Conservation (phyloP, 345 rosid species). For the Triadica sebifera region DNA sequence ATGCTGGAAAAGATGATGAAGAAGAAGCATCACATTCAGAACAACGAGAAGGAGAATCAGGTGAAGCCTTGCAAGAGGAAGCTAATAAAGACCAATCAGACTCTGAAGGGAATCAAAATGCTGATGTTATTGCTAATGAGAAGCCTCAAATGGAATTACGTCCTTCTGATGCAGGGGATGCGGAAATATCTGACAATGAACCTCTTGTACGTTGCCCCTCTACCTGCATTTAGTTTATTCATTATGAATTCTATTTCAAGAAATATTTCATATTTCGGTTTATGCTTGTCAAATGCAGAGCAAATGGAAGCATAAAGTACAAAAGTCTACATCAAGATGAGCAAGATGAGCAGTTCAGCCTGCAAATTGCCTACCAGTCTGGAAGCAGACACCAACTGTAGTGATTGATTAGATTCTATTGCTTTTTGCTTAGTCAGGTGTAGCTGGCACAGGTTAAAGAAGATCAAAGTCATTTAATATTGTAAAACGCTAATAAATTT, state of each 20-base stretch:
- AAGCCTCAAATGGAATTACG: constrained; percentile 21
- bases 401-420: constrained; percentile 14
- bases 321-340: constrained; percentile 46
- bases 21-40: constrained; percentile 33
- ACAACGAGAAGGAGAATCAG: constrained; percentile 42
- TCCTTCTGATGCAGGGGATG: constrained; percentile 32
- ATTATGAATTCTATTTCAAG: neutral
- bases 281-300: constrained; percentile 53
- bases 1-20: constrained; percentile 32
- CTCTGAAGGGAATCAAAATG: constrained; percentile 8
- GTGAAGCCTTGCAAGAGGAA: constrained; percentile 29
- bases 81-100: constrained; percentile 4
- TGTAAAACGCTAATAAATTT: constrained; percentile 36
- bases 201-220: constrained; percentile 63
- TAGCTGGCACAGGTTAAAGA: constrained; percentile 10
- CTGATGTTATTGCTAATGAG: constrained; percentile 26
- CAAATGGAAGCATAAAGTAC: constrained; percentile 63
- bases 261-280: neutral
- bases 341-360: constrained; percentile 26
- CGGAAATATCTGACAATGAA: constrained; percentile 78
- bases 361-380: neutral
- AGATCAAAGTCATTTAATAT: constrained; percentile 28
- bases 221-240: constrained; percentile 14
- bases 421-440: constrained; percentile 9
- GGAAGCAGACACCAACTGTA: constrained; percentile 11